These are phyloP conservation scores for Aspergillus quadrilineatus DNA, from an alignment of 2,329 filamentous ascomycete species.

Conservation along the genomic window DNA sequence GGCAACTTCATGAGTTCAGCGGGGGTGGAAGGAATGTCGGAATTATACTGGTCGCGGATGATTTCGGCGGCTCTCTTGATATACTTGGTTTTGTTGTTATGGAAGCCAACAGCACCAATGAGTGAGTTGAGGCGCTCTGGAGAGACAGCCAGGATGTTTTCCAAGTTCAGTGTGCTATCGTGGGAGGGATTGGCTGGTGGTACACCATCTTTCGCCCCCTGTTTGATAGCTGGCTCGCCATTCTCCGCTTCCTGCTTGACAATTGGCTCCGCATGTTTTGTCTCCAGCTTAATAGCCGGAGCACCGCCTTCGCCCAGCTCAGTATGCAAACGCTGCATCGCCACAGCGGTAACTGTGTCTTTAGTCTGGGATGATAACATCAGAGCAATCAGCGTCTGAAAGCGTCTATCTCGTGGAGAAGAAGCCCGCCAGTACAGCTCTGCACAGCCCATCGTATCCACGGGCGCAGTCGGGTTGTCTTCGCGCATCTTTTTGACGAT, in stretches of 20 bases:
- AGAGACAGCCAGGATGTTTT: slow-evolving; percentile 72
- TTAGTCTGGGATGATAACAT: slow-evolving; percentile 95
- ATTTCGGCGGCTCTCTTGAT: slow-evolving; percentile 74
- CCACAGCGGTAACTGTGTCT: slow-evolving; percentile 82
- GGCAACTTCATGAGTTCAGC: slow-evolving; percentile 73
- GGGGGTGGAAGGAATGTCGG: slow-evolving; percentile 78
- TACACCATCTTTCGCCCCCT: slow-evolving; percentile 25
- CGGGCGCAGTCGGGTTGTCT: slow-evolving; percentile 68
- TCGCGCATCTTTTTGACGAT: slow-evolving; percentile 75
- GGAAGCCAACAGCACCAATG: slow-evolving; percentile 84
- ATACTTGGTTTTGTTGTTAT: slow-evolving; percentile 88
- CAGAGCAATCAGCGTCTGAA: slow-evolving; percentile 81
- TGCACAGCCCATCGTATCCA: slow-evolving; percentile 96
- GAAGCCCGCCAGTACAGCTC: slow-evolving; percentile 46
- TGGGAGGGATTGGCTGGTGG: slow-evolving; percentile 26
- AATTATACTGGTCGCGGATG: slow-evolving; percentile 65
- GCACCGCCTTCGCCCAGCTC: slow-evolving; percentile 56
- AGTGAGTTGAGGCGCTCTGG: slow-evolving; percentile 67
- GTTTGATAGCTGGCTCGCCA: slow-evolving; percentile 18
- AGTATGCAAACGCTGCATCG: slow-evolving; percentile 75
- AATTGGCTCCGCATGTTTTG: slow-evolving; percentile 22
- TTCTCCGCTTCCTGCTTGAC: slow-evolving; percentile 28
- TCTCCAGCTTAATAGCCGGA: slow-evolving; percentile 24
- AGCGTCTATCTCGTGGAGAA: slow-evolving; percentile 61
- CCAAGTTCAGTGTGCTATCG: slow-evolving; percentile 63